phyloP scores from a whole-genome alignment of 139 green algal genomes.

The Picochlorum sp. region DNA sequence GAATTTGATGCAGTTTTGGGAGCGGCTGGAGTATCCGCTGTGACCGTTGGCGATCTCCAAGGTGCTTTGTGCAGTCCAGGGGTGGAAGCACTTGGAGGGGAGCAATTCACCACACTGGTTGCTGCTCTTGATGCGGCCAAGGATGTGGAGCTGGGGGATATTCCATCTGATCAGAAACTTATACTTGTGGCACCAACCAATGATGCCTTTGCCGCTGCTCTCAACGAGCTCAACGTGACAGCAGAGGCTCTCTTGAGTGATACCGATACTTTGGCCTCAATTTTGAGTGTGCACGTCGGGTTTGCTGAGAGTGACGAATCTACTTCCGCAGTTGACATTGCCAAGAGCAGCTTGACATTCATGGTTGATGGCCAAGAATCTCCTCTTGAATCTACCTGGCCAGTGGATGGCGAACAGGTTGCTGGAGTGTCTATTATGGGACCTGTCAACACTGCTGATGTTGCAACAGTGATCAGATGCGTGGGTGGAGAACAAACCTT shows the following conservation, averaged over 20 bases:
- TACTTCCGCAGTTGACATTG: not conserved
- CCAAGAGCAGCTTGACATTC: not conserved
- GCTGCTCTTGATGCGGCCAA: not conserved
- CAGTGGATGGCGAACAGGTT: not conserved
- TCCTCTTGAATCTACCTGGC: not conserved
- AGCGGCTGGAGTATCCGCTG: conserved; percentile 1
- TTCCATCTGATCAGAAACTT: not conserved
- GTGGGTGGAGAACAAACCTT: not conserved
- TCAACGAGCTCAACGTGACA: not conserved
- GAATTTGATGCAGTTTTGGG: not conserved
- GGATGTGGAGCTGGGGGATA: not conserved
- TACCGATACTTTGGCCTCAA: conserved; percentile 1
- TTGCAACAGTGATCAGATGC: not conserved
- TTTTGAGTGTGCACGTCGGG: conserved; percentile 9
- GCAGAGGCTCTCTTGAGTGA: not conserved
- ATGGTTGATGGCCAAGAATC: not conserved
- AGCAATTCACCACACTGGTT: not conserved
- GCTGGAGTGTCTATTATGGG: not conserved
- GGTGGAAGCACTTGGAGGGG: not conserved
- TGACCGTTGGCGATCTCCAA: conserved; percentile 5
- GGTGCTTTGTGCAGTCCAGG: not conserved
- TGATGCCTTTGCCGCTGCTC: not conserved
- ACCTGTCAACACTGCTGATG: not conserved
- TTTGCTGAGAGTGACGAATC: not conserved
- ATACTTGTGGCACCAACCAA: conserved; percentile 5